Evolutionary conservation across 257 asterid genomes (phyloP).

Genomic region (Lantana camara): DNA sequence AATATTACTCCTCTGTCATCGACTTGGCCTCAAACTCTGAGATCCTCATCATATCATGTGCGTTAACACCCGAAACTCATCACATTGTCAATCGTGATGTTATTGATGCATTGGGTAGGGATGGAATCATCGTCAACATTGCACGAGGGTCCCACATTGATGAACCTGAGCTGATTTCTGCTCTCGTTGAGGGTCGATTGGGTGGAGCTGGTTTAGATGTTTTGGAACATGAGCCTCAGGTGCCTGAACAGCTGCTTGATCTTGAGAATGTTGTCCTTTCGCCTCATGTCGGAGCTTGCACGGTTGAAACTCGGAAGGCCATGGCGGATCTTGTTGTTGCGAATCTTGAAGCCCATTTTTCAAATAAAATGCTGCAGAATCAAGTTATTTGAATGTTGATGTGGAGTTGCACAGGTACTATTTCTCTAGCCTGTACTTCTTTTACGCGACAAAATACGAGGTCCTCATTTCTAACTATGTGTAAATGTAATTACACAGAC

Average conservation of each 20-base stretch:
- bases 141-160: conserved; percentile 71
- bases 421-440: too few species aligned
- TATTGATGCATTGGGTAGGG: conserved; percentile 55
- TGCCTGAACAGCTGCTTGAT: conserved; percentile 44
- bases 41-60: conserved; percentile 62
- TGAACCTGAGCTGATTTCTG: conserved; percentile 58
- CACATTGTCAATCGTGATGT: conserved; percentile 63
- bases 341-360: conserved; percentile 67
- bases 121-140: conserved; percentile 60
- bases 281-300: conserved; percentile 58
- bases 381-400: conserved; percentile 40
- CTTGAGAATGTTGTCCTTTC: conserved; percentile 68
- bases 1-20: conserved; percentile 39
- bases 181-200: conserved; percentile 59
- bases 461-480: neutral
- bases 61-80: conserved; percentile 55
- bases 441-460: too few species aligned
- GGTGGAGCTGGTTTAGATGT: conserved; percentile 80
- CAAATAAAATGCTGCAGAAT: conserved; percentile 45
- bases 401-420: conserved; percentile 22
- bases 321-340: conserved; percentile 73
- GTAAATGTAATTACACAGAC: too few species aligned
- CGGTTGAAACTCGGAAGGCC: conserved; percentile 57
- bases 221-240: conserved; percentile 61
- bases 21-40: conserved; percentile 60